A percentile compares a stretch with the other conserved stretches of the same genome.
phyloP scores from a whole-genome alignment of 768 basidiomycete genomes.

The Boletus sp. region DNA sequence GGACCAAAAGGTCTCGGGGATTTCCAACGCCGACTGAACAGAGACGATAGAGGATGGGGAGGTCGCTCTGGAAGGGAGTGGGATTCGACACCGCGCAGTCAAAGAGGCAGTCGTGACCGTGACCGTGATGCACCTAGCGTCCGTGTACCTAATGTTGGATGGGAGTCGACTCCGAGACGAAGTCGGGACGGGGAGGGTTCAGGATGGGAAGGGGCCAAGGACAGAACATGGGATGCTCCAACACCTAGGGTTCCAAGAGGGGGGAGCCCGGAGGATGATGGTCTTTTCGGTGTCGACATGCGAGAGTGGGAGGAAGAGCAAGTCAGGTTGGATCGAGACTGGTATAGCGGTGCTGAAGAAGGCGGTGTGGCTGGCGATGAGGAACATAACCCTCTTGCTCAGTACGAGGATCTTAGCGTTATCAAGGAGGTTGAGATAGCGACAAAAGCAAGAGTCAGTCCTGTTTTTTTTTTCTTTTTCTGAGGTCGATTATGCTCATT shows the following conservation, averaged over 20 bases:
- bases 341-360: constrained; percentile 93
- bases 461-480: neutral
- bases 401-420: constrained; percentile 82
- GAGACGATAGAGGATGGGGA: constrained; percentile 56
- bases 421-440: constrained; percentile 74
- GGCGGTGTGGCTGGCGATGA: constrained; percentile 84
- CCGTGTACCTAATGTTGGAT: constrained; percentile 86
- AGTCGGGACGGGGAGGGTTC: constrained; percentile 51
- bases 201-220: constrained; percentile 59
- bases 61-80: constrained; percentile 40
- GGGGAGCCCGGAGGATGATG: constrained; percentile 69
- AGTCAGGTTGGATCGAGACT: constrained; percentile 86
- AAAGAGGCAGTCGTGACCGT: constrained; percentile 40
- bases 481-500: constrained; percentile 16
- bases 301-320: constrained; percentile 99
- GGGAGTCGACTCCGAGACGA: constrained; percentile 88
- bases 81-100: constrained; percentile 63
- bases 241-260: constrained; percentile 70
- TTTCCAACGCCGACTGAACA: constrained; percentile 90
- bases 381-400: constrained; percentile 88
- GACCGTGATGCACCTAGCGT: constrained; percentile 73
- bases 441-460: constrained; percentile 67
- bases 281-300: constrained; percentile 62
- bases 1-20: constrained; percentile 83
- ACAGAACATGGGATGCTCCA: constrained; percentile 78